phyloP scores from a whole-genome alignment of 2,329 filamentous ascomycete genomes.

The Gremmenia infestans region DNA sequence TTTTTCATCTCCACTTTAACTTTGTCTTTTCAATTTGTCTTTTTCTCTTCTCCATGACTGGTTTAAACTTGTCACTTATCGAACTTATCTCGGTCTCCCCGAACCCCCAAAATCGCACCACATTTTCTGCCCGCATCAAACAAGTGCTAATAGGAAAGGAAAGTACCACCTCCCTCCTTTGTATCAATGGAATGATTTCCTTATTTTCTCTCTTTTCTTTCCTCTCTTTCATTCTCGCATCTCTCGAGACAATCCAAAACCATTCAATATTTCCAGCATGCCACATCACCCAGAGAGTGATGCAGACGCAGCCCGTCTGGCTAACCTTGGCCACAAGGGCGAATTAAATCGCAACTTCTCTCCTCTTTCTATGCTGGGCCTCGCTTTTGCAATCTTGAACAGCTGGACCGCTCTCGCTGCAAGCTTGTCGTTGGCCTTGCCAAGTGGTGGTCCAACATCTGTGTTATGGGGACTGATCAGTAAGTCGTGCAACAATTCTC shows the following conservation, averaged over 20 bases:
- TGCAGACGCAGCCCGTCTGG: constrained; percentile 38
- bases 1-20: neutral
- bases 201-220: neutral
- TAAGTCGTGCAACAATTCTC: constrained; percentile 31
- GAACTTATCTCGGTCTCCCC: neutral
- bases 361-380: constrained; percentile 52
- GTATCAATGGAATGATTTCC: neutral
- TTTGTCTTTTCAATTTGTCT: neutral
- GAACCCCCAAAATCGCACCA: neutral
- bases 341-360: constrained; percentile 54
- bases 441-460: constrained; percentile 64
- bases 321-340: constrained; percentile 42
- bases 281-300: neutral
- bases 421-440: constrained; percentile 47
- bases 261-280: neutral
- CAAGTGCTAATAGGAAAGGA: neutral
- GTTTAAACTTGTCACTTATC: neutral
- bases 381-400: constrained; percentile 54
- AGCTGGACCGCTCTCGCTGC: constrained; percentile 51
- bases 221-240: too few species aligned
- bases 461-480: constrained; percentile 67
- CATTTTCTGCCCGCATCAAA: neutral
- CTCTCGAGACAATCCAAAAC: neutral
- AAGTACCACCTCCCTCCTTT: neutral
- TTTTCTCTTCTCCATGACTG: neutral